Evolutionary conservation across 2,329 filamentous ascomycete genomes (phyloP), one percentile per base, ranked within the genome.

Genomic region (Apiospora malaysiana): DNA sequence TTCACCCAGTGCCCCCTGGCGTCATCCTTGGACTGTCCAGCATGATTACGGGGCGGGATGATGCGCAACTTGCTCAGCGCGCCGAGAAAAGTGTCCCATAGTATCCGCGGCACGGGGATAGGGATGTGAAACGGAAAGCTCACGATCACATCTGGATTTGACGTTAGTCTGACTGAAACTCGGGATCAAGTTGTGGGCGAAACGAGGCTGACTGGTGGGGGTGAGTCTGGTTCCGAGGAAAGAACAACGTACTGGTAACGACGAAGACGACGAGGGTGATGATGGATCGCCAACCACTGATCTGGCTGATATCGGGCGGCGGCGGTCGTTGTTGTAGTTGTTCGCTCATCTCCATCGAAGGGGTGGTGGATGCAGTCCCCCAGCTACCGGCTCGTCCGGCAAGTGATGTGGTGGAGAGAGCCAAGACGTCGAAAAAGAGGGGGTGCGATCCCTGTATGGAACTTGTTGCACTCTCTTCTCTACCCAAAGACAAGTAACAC

Each of bases 181-280:
- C 10, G 25, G 5, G 16, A 6, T 8, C 25, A 10, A 21, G 16
- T 56, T 56, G 6, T 27, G 49, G 14, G 27, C 27, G 51, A 18
- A 59, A 56, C 0, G 14, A n/a, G 18, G 51, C 40, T 42, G 40
- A 42, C 40, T 4, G 12, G 40, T 10, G 12, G 40, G 40, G 9
- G 32, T 32, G 32, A 9, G 40, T 10, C 12, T 5, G 16, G 32
- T n/a, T n/a, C n/a, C n/a, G n/a, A n/a, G 12, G 8, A 18, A 18
- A 32, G 10, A 42, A 9, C 56, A 12, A 63, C 90, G 85, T 82
- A 93, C 91, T 94, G 4, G 91, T 91, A 49, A 92, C 66, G 45
- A 93, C 83, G 76, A 94, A 94, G 66, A 91, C 86, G 69, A 93
- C 81, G 46, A 94, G 84, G 0, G 91, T 93, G 70, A 93, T 81